Percentiles rank a stretch among this genome's conserved stretches.
Evolutionary conservation across 164 flowering plant species (phyloP).

Genomic region (Akebia trifoliata): DNA sequence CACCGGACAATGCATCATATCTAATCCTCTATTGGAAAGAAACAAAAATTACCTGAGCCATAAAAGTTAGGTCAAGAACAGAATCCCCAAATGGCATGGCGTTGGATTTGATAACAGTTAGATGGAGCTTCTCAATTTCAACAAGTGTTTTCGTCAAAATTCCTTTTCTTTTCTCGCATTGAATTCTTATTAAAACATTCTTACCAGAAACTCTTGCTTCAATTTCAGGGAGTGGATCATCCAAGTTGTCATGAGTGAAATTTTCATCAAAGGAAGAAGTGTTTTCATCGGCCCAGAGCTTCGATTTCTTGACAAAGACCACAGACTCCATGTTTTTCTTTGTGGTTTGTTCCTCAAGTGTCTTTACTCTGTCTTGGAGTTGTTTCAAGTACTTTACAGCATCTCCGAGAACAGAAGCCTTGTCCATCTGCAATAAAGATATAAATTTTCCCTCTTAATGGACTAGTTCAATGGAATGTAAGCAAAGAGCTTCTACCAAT

Average conservation of each 20-base stretch:
- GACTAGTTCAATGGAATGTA: too few species aligned
- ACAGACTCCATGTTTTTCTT: conserved; percentile 62
- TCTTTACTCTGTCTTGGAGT: conserved; percentile 68
- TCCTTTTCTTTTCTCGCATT: conserved; percentile 72
- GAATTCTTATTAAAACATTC: conserved; percentile 65
- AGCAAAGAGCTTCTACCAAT: too few species aligned
- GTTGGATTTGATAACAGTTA: conserved; percentile 50
- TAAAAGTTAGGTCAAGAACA: conserved; percentile 56
- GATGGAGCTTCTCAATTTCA: conserved; percentile 63
- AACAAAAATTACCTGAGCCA: conserved; percentile 55
- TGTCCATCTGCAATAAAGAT: conserved; percentile 58
- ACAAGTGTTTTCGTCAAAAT: conserved; percentile 41
- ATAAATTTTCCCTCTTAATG: too few species aligned
- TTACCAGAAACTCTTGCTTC: conserved; percentile 71
- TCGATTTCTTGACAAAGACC: conserved; percentile 57
- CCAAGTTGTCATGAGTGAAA: conserved; percentile 18
- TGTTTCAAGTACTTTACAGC: conserved; percentile 82
- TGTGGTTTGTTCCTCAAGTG: conserved; percentile 62
- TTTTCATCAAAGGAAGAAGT: conserved; percentile 35
- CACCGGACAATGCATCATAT: too few species aligned
- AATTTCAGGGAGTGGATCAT: conserved; percentile 63
- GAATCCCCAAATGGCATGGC: conserved; percentile 54
- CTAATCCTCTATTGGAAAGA: too few species aligned
- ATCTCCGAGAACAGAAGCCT: conserved; percentile 88
- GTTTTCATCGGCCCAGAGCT: conserved; percentile 36